Percentiles rank a stretch among this genome's conserved stretches.
phyloP scores from a whole-genome alignment of 2,329 filamentous ascomycete species.

The Mycosphaerella arachidis region DNA sequence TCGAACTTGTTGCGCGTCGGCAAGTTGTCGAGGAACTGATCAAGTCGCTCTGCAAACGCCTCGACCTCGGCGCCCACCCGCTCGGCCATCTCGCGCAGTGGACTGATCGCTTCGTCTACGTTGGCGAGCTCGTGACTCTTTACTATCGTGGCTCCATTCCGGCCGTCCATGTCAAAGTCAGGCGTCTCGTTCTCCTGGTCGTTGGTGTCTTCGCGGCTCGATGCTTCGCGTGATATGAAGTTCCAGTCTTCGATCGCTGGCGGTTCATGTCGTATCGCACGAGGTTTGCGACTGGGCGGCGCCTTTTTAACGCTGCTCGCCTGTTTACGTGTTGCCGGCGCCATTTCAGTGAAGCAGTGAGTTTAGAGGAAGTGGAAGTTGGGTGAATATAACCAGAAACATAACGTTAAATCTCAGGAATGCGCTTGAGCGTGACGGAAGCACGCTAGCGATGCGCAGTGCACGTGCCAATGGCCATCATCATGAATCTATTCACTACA shows the following conservation, averaged over 20 bases:
- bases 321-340: slow-evolving; percentile 4
- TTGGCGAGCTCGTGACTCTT: slow-evolving; percentile 3
- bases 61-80: slow-evolving; percentile 77
- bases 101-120: slow-evolving; percentile 35
- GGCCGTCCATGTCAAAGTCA: neutral
- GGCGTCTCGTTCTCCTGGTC: slow-evolving; percentile 1
- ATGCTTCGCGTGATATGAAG: neutral
- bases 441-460: neutral
- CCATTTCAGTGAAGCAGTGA: neutral
- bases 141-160: neutral
- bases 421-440: neutral
- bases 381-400: neutral
- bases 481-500: too few relatives aligned
- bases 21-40: slow-evolving; percentile 59
- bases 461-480: neutral
- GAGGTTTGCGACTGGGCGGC: slow-evolving; percentile 2
- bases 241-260: neutral
- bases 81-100: slow-evolving; percentile 61
- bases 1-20: slow-evolving; percentile 50
- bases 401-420: neutral
- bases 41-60: slow-evolving; percentile 75
- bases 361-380: neutral
- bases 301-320: slow-evolving; percentile 4
- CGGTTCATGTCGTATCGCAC: slow-evolving; percentile 1
- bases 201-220: neutral